phyloP scores from a whole-genome alignment of 805 yeast species.

The Lipomyces mesembrius region DNA sequence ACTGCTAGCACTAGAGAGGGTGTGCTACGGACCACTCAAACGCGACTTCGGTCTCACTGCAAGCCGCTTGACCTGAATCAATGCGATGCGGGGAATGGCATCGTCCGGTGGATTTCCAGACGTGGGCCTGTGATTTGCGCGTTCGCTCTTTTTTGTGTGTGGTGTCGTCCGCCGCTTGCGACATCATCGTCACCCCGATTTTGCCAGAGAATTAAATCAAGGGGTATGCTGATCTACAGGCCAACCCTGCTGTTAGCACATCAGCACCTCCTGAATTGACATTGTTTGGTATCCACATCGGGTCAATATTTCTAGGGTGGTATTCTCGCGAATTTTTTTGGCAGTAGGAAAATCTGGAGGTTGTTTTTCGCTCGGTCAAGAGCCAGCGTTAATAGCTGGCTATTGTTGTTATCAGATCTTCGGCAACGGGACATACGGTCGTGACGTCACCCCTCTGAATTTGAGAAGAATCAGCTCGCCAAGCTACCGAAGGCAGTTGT shows the following conservation, averaged over 20 bases:
- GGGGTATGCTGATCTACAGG: not conserved
- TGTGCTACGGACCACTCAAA: no score
- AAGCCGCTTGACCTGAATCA: no score
- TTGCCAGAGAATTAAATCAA: not conserved
- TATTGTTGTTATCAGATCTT: not conserved
- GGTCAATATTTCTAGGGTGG: not conserved
- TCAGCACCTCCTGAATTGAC: not conserved
- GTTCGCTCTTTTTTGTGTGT: not conserved
- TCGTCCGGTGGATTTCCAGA: not conserved
- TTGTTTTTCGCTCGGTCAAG: not conserved
- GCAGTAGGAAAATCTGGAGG: not conserved
- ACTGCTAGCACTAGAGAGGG: no score
- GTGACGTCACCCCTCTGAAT: not conserved
- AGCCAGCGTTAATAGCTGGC: not conserved
- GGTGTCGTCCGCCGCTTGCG: not conserved
- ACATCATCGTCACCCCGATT: not conserved
- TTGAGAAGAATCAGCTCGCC: not conserved
- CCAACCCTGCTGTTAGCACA: not conserved
- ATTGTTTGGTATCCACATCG: not conserved
- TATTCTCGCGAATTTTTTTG: not conserved
- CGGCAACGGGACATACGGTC: not conserved
- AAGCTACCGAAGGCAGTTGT: not conserved
- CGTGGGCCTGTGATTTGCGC: not conserved
- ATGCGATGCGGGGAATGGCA: no score
- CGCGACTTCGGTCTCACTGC: no score